A percentile compares a stretch with the other conserved stretches of the same genome.
Conservation (phyloP, 2,329 filamentous ascomycete genomes). For the Aspergillus ochraceoroseus region DNA sequence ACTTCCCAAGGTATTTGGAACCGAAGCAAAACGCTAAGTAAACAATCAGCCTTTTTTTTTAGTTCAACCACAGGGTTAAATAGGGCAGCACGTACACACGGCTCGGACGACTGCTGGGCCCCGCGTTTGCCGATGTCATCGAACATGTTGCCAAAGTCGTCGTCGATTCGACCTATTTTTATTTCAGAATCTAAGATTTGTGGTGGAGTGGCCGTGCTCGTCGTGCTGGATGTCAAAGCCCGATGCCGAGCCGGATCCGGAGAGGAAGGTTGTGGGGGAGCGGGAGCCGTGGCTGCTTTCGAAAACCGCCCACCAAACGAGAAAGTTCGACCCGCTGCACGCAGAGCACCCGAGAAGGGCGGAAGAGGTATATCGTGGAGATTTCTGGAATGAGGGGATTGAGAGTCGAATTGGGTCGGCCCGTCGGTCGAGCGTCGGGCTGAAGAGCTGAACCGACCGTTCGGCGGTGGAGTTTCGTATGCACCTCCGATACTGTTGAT, state of each 20-base stretch:
- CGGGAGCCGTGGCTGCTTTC: conserved; percentile 26
- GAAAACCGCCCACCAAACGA: conserved; percentile 49
- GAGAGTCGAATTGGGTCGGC: conserved; percentile 38
- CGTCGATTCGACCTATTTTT: conserved; percentile 39
- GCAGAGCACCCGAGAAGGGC: conserved; percentile 41
- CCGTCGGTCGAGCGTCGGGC: conserved; percentile 54
- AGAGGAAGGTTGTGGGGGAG: conserved; percentile 22
- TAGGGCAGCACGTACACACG: conserved; percentile 23
- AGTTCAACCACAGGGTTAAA: not conserved
- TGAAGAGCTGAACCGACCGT: conserved; percentile 51
- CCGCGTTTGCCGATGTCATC: conserved; percentile 40
- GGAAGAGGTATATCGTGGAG: conserved; percentile 42
- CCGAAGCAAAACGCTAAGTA: conserved; percentile 25
- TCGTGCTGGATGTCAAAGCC: conserved; percentile 50
- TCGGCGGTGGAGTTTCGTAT: conserved; percentile 46
- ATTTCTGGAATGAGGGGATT: conserved; percentile 36
- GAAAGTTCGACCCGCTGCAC: conserved; percentile 49
- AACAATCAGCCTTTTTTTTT: conserved; percentile 17
- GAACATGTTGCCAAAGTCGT: conserved; percentile 52
- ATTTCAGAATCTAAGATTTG: conserved; percentile 47
- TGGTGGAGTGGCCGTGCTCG: conserved; percentile 50
- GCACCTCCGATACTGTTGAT: conserved; percentile 43
- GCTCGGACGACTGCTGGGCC: conserved; percentile 24
- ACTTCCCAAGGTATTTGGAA: conserved; percentile 19
- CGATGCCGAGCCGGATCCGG: conserved; percentile 39